phyloP scores from a whole-genome alignment of 2,329 filamentous ascomycete species.

The Penicillium sp. region DNA sequence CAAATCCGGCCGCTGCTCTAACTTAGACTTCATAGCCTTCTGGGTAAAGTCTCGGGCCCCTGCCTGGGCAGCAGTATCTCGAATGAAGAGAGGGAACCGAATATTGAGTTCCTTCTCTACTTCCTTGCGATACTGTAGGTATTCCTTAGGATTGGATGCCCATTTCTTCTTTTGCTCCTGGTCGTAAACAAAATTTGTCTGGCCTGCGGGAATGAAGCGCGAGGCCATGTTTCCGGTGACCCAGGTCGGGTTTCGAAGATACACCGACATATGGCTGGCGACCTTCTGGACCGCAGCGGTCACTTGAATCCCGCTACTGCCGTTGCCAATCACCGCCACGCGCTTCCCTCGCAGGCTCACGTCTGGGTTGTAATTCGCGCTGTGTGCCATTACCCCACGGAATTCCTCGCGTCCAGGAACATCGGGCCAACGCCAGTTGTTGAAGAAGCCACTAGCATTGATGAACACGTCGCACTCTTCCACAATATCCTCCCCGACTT shows the following conservation, averaged over 20 bases:
- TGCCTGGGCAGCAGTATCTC: background rate
- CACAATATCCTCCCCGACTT: no score
- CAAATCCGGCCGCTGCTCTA: background rate
- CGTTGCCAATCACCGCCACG: background rate
- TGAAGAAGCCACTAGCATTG: no score
- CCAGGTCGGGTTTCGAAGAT: slow-evolving; percentile 31
- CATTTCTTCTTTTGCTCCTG: slow-evolving; percentile 25
- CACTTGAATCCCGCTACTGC: background rate
- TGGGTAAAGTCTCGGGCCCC: no score
- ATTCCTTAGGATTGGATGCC: slow-evolving; percentile 11
- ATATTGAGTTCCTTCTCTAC: background rate
- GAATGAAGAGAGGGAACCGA: background rate
- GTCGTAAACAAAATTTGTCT: slow-evolving; percentile 20
- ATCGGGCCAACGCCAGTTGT: no score
- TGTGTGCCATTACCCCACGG: no score
- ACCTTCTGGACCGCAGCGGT: background rate
- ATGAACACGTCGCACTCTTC: no score
- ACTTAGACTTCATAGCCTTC: background rate
- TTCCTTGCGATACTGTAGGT: slow-evolving; percentile 6
- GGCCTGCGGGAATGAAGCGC: slow-evolving; percentile 22
- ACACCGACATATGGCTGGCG: slow-evolving; percentile 22
- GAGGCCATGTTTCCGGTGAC: slow-evolving; percentile 21
- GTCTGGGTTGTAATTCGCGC: no score
- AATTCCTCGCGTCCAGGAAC: no score
- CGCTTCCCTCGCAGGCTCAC: no score